Conservation (phyloP, 2,329 filamentous ascomycete species). For the Tolypocladium sp. region DNA sequence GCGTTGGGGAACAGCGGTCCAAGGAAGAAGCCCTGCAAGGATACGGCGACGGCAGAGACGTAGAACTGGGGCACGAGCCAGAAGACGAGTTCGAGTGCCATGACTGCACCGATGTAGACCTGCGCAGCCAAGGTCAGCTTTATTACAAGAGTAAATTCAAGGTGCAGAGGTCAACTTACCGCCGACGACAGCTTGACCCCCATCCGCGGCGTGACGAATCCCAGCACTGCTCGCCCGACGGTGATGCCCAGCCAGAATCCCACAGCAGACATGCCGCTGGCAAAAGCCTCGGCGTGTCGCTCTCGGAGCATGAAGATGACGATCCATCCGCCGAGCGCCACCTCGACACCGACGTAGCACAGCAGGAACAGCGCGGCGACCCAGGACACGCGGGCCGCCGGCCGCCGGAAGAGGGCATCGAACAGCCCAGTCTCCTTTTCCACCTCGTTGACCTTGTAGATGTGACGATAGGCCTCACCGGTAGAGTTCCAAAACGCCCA, state of each 20-base stretch:
- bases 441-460: conserved; percentile 15
- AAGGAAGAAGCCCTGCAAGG: conserved; percentile 68
- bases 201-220: conserved; percentile 65
- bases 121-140: conserved; percentile 6
- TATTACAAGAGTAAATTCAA: conserved; percentile 18
- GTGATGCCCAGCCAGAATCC: conserved; percentile 83
- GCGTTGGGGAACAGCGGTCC: conserved; percentile 72
- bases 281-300: conserved; percentile 58
- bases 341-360: conserved; percentile 71
- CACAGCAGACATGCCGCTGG: conserved; percentile 66
- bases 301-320: conserved; percentile 80
- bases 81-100: conserved; percentile 62
- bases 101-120: conserved; percentile 55
- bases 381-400: conserved; percentile 51
- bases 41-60: conserved; percentile 62
- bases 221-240: conserved; percentile 60
- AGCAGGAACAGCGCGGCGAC: conserved; percentile 66
- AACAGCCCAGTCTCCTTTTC: conserved; percentile 27
- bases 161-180: conserved; percentile 29
- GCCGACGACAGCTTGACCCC: conserved; percentile 59
- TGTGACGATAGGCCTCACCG: conserved; percentile 37
- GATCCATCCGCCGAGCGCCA: conserved; percentile 69
- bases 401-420: conserved; percentile 31
- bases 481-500: conserved; percentile 56
- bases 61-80: conserved; percentile 75